Evolutionary conservation across 1,284 basidiomycete species (phyloP).

Genomic region (Waitea zeae): DNA sequence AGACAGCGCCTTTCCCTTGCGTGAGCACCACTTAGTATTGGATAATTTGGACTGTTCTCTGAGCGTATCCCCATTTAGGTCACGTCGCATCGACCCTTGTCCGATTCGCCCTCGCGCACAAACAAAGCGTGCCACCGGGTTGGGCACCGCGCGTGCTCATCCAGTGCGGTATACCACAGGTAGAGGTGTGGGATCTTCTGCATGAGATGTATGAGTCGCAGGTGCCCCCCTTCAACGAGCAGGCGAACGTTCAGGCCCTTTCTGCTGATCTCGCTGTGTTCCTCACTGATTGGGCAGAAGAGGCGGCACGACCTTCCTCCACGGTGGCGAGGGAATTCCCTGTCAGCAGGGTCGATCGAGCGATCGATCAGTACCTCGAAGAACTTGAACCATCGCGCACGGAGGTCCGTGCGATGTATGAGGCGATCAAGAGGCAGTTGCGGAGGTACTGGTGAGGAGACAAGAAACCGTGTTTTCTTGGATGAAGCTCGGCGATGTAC

Average conservation of each 20-base stretch:
- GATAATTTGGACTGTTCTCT: too few relatives aligned
- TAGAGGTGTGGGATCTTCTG: constrained; percentile 70
- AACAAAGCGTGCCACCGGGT: constrained; percentile 40
- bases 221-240: constrained; percentile 70
- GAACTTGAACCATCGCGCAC: constrained; percentile 42
- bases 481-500: neutral
- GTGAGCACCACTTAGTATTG: constrained; percentile 33
- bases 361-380: constrained; percentile 50
- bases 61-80: constrained; percentile 22
- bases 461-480: neutral
- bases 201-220: constrained; percentile 81
- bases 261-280: constrained; percentile 65
- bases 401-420: constrained; percentile 46
- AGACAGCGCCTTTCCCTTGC: constrained; percentile 76
- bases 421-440: constrained; percentile 48
- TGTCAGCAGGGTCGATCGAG: constrained; percentile 51
- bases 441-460: constrained; percentile 40
- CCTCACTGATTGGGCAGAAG: constrained; percentile 60
- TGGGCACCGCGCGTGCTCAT: constrained; percentile 70
- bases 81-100: constrained; percentile 54
- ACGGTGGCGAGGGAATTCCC: constrained; percentile 40
- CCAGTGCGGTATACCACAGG: constrained; percentile 60
- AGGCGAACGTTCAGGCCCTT: constrained; percentile 57
- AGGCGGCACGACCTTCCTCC: constrained; percentile 48
- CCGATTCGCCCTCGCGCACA: constrained; percentile 47